Evolutionary conservation across 805 yeast genomes (phyloP).

Genomic region (Clavispora phyllophila): DNA sequence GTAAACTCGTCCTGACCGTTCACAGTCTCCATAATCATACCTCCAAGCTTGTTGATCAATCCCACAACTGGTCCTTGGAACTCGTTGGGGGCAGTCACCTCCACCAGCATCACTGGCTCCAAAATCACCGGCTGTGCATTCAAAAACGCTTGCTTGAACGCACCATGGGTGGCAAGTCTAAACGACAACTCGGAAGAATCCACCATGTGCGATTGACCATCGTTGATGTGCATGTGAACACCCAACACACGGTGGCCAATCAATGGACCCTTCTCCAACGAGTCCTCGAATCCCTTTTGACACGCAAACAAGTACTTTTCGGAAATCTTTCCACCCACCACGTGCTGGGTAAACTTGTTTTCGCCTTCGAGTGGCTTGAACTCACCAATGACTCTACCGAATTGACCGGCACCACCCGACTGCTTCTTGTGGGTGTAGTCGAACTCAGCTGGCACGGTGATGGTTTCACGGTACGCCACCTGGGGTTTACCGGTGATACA

Average conservation of each 20-base stretch:
- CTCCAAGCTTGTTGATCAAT: conserved; percentile 84
- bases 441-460: conserved; percentile 64
- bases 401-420: conserved; percentile 99
- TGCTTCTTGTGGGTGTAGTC: conserved; percentile 97
- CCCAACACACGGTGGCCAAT: conserved; percentile 93
- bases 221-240: conserved; percentile 87
- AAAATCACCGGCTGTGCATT: conserved; percentile 80
- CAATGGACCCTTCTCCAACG: conserved; percentile 92
- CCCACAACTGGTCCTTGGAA: conserved; percentile 94
- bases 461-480: conserved; percentile 95
- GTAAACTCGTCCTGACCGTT: conserved; percentile 93
- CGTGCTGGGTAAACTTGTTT: conserved; percentile 76
- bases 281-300: conserved; percentile 92
- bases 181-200: conserved; percentile 96
- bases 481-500: conserved; percentile 96
- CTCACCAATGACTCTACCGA: conserved; percentile 90
- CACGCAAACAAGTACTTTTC: conserved; percentile 93
- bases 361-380: conserved; percentile 60
- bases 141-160: conserved; percentile 87
- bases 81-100: conserved; percentile 91
- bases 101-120: conserved; percentile 95
- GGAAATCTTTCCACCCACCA: conserved; percentile 95
- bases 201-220: conserved; percentile 96
- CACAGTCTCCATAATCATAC: conserved; percentile 90
- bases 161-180: conserved; percentile 86